A percentile compares a stretch with the other conserved stretches of the same genome.
phyloP scores from a whole-genome alignment of 371 early-diverging fungal genomes.

The Dinochytrium kinnereticum region DNA sequence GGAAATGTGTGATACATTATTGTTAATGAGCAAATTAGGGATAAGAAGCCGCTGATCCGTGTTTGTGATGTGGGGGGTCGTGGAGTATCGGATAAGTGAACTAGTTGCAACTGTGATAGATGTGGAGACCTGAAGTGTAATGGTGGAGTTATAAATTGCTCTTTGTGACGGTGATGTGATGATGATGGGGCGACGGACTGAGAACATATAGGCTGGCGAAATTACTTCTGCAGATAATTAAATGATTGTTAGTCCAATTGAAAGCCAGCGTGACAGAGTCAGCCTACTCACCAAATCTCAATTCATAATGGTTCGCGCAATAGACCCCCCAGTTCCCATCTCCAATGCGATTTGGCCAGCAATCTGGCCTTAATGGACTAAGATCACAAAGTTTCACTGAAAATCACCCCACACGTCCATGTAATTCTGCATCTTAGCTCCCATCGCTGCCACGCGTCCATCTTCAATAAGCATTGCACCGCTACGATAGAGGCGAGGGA shows the following conservation, averaged over 20 bases:
- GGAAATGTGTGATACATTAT: constrained; percentile 19
- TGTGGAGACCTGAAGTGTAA: constrained; percentile 9
- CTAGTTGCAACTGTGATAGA: constrained; percentile 16
- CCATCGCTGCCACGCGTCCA: constrained; percentile 44
- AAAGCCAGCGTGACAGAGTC: neutral
- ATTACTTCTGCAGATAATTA: no score
- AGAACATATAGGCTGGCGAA: neutral
- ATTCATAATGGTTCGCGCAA: constrained; percentile 41
- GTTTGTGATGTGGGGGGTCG: constrained; percentile 51
- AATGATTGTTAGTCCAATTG: constrained; percentile 20
- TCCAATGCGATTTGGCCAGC: neutral
- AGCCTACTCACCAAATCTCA: constrained; percentile 24
- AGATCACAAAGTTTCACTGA: neutral
- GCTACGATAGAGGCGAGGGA: constrained; percentile 44
- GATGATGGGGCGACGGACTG: no score
- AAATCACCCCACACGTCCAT: constrained; percentile 25
- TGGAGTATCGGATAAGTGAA: constrained; percentile 41
- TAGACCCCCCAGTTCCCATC: neutral
- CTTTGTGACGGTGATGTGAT: no score
- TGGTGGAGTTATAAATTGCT: constrained; percentile 23
- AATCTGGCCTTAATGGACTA: neutral
- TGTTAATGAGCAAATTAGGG: constrained; percentile 31
- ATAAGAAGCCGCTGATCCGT: constrained; percentile 51
- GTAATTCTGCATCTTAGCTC: constrained; percentile 44
- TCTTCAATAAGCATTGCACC: constrained; percentile 37